Evolutionary conservation across 2,329 filamentous ascomycete species (phyloP).

Genomic region (Fusarium tricinctum): DNA sequence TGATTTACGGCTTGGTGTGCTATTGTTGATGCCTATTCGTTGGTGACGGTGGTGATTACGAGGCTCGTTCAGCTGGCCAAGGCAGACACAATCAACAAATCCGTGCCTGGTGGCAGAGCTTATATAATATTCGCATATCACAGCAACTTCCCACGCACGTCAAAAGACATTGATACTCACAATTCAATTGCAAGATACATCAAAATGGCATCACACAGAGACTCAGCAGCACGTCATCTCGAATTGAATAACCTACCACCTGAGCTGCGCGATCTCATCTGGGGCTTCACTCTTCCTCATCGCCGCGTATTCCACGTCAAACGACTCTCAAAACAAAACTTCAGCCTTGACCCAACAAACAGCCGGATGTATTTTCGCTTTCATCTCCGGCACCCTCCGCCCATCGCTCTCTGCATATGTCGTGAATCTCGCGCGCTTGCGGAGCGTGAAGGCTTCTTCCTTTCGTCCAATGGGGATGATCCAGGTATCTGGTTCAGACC

Average conservation of each 20-base stretch:
- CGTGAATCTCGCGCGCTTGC: constrained; percentile 49
- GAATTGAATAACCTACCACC: constrained; percentile 40
- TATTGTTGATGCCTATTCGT: constrained; percentile 33
- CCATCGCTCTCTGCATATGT: constrained; percentile 43
- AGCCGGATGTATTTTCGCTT: constrained; percentile 39
- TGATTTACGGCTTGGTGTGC: not conserved
- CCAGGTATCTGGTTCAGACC: constrained; percentile 49
- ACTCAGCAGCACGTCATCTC: not conserved
- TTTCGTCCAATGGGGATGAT: constrained; percentile 26
- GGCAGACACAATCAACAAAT: constrained; percentile 30
- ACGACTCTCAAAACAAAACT: constrained; percentile 14
- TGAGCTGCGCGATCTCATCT: constrained; percentile 51
- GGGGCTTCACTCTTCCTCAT: constrained; percentile 48
- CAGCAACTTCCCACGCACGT: not conserved
- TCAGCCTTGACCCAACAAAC: not conserved
- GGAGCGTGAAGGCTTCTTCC: constrained; percentile 47
- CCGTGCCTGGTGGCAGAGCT: not conserved
- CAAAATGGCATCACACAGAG: constrained; percentile 16
- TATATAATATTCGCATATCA: not conserved
- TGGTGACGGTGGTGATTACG: constrained; percentile 23
- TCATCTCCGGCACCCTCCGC: constrained; percentile 42
- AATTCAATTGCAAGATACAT: not conserved
- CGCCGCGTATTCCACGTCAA: constrained; percentile 52
- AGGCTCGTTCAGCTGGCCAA: constrained; percentile 23
- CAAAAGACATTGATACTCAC: too few relatives aligned